Base-by-base conservation (phyloP, 371 early-diverging fungal genomes). In the Mucor mucedo region DNA sequence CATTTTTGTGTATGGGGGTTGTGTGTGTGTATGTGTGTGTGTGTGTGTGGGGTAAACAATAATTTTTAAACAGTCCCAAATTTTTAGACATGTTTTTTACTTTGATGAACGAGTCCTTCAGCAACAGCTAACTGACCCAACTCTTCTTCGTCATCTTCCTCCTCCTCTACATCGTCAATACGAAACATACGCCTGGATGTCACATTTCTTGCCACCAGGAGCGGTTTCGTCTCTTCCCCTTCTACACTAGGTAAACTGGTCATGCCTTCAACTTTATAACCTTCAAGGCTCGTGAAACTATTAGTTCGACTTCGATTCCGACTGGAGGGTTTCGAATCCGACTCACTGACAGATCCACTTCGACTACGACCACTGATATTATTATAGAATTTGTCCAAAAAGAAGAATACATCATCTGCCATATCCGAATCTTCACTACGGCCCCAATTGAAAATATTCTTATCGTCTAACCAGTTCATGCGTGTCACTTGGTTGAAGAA, bases 401-500 rank as follows among this genome's bases (percentile, higher is more conserved):
- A 84, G 63, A 72, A 84, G 39, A 76, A 75, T 2, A 77, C 80
- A 57, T 85, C 87, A n/a, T 87, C 87, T 3, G 76, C 68, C n/a
- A 60, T 29, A 64, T 86, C 84, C 13, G 81, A 77, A 29, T 80
- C 85, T n/a, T 76, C 77, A 1, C 69, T 59, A 10, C 80, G 63
- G 52, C 77, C 79, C 87, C 85, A 86, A n/a, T 79, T 83, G 52
- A 86, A 87, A 1, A 85, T 76, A 21, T 66, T 69, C 40, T 76
- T 83, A 60, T 86, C 85, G 53, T 79, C 79, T 55, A 85, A 40
- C 79, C 85, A 75, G 62, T 78, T 79, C 71, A 73, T 70, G n/a
- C 69, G 58, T 2, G 63, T 65, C 13, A 68, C 69, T 49, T 75
- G 75, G 16, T 71, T 66, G 55, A 77, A 71, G 62, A 77, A 73